Evolutionary conservation across 202 grass and related monocot genomes (phyloP).

Genomic region (Schoenoplectus tabernaemontani): DNA sequence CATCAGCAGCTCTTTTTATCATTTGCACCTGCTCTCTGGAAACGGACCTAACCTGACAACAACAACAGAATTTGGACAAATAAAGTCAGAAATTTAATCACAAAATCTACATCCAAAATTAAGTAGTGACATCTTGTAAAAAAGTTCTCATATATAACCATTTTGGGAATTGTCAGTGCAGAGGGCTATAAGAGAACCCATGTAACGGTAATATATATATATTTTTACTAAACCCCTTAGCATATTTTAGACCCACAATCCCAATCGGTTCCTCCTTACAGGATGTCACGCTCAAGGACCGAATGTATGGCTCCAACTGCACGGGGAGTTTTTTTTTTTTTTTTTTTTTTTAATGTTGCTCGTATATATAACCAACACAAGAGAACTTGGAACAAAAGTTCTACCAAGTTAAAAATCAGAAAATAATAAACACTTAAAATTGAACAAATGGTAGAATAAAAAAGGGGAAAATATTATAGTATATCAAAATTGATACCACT

Average conservation of each 20-base stretch:
- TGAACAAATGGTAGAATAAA: background rate
- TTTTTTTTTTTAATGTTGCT: background rate
- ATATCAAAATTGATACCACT: no score
- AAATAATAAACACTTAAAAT: background rate
- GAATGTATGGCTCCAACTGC: slow-evolving; percentile 44
- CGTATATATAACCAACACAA: background rate
- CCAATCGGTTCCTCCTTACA: slow-evolving; percentile 34
- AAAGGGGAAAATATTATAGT: no score
- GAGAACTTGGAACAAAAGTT: background rate
- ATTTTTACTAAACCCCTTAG: slow-evolving; percentile 27
- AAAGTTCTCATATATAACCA: slow-evolving; percentile 21
- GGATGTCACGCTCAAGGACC: slow-evolving; percentile 2
- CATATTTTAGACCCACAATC: slow-evolving; percentile 20
- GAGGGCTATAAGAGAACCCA: slow-evolving; percentile 62
- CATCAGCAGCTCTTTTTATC: slow-evolving; percentile 47
- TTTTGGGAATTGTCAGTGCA: slow-evolving; percentile 49
- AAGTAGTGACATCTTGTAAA: background rate
- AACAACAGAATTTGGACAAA: background rate
- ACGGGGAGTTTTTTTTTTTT: background rate
- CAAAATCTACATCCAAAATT: background rate
- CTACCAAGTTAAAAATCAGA: background rate
- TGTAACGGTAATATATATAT: slow-evolving; percentile 70
- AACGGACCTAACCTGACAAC: slow-evolving; percentile 40
- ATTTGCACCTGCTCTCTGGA: slow-evolving; percentile 36
- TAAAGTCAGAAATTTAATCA: background rate